phyloP scores from a whole-genome alignment of 73 alveolate genomes.

The Paramecium tetraurelia region DNA sequence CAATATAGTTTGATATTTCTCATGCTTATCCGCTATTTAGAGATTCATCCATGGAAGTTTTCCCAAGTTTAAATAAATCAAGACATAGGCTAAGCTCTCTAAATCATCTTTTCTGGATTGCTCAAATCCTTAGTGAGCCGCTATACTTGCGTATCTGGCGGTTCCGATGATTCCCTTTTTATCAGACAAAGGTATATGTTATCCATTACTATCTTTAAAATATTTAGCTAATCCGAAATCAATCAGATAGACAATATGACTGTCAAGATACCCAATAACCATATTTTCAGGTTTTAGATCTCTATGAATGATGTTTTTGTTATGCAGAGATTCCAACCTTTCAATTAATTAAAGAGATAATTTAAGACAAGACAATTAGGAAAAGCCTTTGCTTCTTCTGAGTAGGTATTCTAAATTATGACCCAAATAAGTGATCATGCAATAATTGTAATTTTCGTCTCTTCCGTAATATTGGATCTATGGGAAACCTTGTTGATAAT shows the following conservation, averaged over 20 bases:
- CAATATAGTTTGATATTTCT: constrained; percentile 74
- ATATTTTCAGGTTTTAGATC: constrained; percentile 60
- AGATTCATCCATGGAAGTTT: constrained; percentile 73
- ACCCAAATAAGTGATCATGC: constrained; percentile 88
- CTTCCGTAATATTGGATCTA: constrained; percentile 58
- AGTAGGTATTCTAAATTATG: constrained; percentile 87
- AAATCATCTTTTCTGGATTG: constrained; percentile 79
- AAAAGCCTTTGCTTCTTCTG: constrained; percentile 56
- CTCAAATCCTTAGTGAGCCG: constrained; percentile 74
- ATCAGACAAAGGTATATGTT: constrained; percentile 71
- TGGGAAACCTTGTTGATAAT: constrained; percentile 48
- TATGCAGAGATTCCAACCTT: constrained; percentile 46
- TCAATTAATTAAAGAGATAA: constrained; percentile 39
- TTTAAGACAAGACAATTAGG: constrained; percentile 13
- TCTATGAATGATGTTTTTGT: constrained; percentile 43
- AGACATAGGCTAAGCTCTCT: constrained; percentile 69
- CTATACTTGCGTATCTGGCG: constrained; percentile 74
- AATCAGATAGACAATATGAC: constrained; percentile 67
- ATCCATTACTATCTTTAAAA: constrained; percentile 75
- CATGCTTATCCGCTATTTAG: constrained; percentile 65
- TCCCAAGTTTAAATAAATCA: constrained; percentile 66
- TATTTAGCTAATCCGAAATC: constrained; percentile 94
- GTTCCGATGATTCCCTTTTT: constrained; percentile 79
- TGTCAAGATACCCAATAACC: constrained; percentile 50
- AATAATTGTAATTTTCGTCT: constrained; percentile 77